phyloP scores from a whole-genome alignment of 2,329 filamentous ascomycete species.

The Stachybotrys echinatus region DNA sequence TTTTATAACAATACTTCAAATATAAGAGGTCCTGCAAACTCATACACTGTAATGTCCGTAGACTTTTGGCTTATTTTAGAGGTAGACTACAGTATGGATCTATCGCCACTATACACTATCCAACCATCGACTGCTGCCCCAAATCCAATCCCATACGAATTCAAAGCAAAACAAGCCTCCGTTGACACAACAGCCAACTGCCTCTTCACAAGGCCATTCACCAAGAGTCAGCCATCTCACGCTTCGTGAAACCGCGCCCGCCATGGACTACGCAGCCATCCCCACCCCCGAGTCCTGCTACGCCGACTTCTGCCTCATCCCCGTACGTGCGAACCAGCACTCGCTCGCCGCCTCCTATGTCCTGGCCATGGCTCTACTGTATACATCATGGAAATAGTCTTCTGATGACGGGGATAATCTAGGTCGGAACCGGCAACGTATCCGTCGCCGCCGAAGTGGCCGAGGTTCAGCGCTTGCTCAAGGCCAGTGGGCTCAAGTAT shows the following conservation, averaged over 20 bases:
- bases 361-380: not conserved
- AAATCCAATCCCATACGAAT: too few relatives aligned
- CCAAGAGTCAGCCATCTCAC: not conserved
- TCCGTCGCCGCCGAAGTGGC: constrained; percentile 83
- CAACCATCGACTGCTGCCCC: too few relatives aligned
- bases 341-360: not conserved
- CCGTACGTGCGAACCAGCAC: constrained; percentile 42
- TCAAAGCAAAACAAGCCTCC: too few relatives aligned
- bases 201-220: too few relatives aligned
- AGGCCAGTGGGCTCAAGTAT: constrained; percentile 74
- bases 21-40: too few relatives aligned
- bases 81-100: too few relatives aligned
- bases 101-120: too few relatives aligned
- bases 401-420: constrained; percentile 4
- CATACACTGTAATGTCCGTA: too few relatives aligned
- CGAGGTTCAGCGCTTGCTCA: constrained; percentile 78
- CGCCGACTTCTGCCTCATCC: constrained; percentile 88
- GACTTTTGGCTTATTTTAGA: too few relatives aligned
- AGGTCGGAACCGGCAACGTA: constrained; percentile 74
- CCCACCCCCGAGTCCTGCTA: constrained; percentile 70
- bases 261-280: constrained; percentile 42
- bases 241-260: not conserved
- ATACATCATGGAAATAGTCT: not conserved
- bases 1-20: too few relatives aligned
- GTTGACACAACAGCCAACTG: too few relatives aligned